Conservation (phyloP, 306 rosid species). For the Trifolium pratense region DNA sequence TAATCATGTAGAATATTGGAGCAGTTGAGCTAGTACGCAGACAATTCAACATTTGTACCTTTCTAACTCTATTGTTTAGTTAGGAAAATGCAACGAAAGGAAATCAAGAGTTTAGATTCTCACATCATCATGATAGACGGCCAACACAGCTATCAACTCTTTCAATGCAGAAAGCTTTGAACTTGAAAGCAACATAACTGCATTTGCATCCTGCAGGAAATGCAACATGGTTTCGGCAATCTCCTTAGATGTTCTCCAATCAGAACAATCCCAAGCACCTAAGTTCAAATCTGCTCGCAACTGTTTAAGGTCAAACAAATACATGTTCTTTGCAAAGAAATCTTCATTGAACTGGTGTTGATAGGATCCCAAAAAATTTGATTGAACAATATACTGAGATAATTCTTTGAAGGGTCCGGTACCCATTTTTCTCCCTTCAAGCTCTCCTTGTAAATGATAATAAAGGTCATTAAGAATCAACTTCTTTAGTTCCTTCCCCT, state of each 20-base stretch:
- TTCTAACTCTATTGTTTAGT: conserved; percentile 12
- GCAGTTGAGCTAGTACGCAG: conserved; percentile 20
- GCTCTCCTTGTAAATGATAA: conserved; percentile 92
- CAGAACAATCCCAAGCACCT: conserved; percentile 79
- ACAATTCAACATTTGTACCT: conserved; percentile 24
- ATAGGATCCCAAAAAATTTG: conserved; percentile 57
- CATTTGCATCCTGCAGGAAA: conserved; percentile 70
- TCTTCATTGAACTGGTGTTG: conserved; percentile 62
- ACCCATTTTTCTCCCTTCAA: conserved; percentile 85
- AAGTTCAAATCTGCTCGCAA: conserved; percentile 75
- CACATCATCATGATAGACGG: conserved; percentile 68
- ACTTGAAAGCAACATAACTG: conserved; percentile 62
- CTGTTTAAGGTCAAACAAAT: conserved; percentile 65
- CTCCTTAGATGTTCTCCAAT: conserved; percentile 74
- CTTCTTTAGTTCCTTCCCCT: conserved; percentile 68
- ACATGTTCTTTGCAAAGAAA: conserved; percentile 57
- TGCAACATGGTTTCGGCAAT: conserved; percentile 75
- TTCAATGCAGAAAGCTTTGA: conserved; percentile 77
- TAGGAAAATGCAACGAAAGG: conserved; percentile 30
- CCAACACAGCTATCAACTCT: conserved; percentile 64
- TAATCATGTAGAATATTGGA: conserved; percentile 14
- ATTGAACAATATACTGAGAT: conserved; percentile 63
- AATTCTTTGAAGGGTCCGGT: conserved; percentile 86
- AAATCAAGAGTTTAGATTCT: conserved; percentile 51
- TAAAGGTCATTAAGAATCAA: conserved; percentile 88